Evolutionary conservation across 108 stramenopile species (phyloP).

Genomic region (Skeletonema menzelii): DNA sequence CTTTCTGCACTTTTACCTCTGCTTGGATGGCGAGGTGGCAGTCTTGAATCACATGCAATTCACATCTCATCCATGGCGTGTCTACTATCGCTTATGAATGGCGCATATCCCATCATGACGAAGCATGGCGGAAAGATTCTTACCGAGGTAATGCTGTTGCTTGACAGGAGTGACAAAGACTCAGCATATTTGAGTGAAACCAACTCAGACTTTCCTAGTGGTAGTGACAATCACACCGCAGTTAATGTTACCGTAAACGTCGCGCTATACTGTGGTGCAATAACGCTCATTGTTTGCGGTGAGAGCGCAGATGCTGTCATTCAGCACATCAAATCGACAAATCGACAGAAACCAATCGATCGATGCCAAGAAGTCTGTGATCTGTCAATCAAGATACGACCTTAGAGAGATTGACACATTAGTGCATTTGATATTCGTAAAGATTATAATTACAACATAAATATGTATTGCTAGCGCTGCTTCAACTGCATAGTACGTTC

Average conservation of each 20-base stretch:
- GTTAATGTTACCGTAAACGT: conserved; percentile 20
- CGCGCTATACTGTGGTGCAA: conserved; percentile 37
- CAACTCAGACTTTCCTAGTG: conserved; percentile 1
- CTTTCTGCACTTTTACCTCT: conserved; percentile 65
- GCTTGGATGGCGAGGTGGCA: conserved; percentile 38
- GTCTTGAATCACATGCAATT: conserved; percentile 25
- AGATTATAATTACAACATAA: conserved; percentile 1
- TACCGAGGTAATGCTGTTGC: conserved; percentile 41
- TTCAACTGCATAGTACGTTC: neutral
- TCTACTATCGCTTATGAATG: conserved; percentile 57
- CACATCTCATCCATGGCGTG: conserved; percentile 42
- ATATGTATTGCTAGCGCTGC: neutral
- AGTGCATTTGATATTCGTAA: neutral
- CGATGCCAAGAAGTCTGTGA: conserved; percentile 15
- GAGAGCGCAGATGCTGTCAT: conserved; percentile 31
- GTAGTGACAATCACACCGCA: conserved; percentile 8
- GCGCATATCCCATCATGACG: conserved; percentile 65
- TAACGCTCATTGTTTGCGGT: conserved; percentile 52
- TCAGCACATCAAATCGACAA: conserved; percentile 26
- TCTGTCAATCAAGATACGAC: neutral
- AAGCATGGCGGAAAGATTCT: conserved; percentile 71
- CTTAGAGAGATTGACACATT: neutral
- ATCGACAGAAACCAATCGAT: neutral
- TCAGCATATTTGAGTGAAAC: conserved; percentile 17
- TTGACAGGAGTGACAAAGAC: conserved; percentile 32